Conservation (phyloP, 345 rosid genomes). For the Draba incana region DNA sequence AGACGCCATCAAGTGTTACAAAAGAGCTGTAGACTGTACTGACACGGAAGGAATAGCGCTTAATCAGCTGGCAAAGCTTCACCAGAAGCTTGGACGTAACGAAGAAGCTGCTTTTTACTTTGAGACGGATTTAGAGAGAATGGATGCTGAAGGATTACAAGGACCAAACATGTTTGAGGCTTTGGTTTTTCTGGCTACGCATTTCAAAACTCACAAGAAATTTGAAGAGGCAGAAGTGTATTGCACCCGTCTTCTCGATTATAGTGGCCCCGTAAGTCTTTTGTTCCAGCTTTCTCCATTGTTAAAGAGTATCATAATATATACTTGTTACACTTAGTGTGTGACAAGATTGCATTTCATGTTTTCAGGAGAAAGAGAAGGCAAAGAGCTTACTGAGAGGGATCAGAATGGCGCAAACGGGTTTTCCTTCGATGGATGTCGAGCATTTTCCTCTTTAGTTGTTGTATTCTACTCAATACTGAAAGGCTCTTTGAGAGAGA, state of each 20-base stretch:
- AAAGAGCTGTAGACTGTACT: slow-evolving; percentile 75
- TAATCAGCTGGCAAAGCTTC: slow-evolving; percentile 79
- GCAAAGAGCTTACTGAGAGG: slow-evolving; percentile 84
- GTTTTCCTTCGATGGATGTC: slow-evolving; percentile 70
- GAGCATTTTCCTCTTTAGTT: slow-evolving; percentile 73
- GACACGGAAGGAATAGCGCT: slow-evolving; percentile 95
- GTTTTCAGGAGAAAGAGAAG: slow-evolving; percentile 81
- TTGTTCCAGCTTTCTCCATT: slow-evolving; percentile 10
- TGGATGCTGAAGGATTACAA: slow-evolving; percentile 97
- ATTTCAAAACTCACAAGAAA: slow-evolving; percentile 65
- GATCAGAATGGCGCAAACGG: slow-evolving; percentile 61
- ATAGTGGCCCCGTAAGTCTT: slow-evolving; percentile 83
- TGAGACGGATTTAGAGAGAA: slow-evolving; percentile 85
- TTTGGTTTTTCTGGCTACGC: slow-evolving; percentile 72
- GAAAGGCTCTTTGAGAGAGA: slow-evolving; percentile 35
- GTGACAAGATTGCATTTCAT: slow-evolving; percentile 27
- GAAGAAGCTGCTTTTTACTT: slow-evolving; percentile 94
- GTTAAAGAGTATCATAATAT: slow-evolving; percentile 2
- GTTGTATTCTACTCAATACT: slow-evolving; percentile 23
- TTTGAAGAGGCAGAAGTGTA: slow-evolving; percentile 95
- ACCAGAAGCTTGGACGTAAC: slow-evolving; percentile 59
- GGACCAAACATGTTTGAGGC: slow-evolving; percentile 94
- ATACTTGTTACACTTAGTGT: background rate
- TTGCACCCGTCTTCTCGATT: slow-evolving; percentile 91
- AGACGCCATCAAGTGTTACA: slow-evolving; percentile 93